Evolutionary conservation across 805 yeast species (phyloP), one percentile per base, ranked within the genome.

Genomic region (Hanseniaspora guilliermondii): DNA sequence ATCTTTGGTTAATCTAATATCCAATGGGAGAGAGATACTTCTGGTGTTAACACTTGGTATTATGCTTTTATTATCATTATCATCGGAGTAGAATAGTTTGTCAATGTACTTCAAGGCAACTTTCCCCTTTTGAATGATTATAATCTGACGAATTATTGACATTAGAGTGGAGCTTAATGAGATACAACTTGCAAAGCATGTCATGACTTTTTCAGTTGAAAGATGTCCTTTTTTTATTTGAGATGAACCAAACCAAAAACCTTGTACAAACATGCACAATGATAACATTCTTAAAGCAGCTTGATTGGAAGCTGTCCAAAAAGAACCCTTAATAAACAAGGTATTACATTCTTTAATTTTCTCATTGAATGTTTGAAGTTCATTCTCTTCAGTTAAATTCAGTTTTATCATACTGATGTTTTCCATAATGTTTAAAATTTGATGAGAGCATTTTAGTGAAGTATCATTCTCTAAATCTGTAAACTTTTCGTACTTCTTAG

Each of bases 211-310:
- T 12, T 85, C 83, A 2, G 87, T 69, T 1, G 70, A 60, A 14
- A 81, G 63, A 8, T 75, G 71, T 0, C 79, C 78, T 5, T 68
- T 65, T 36, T 68, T 66, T 3, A 87, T 82, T 71, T 85, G 75
- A 45, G 73, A 73, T 30, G 83, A 76, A 1, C 97, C 99, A 68
- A 83, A 91, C 87, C 95, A 88, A 61, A 93, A 85, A 0, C 91
- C 94, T 66, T 87, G 96, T 2, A 89, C 85, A 70, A 91, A 88
- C 80, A 88, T 82, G 63, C 80, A 64, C 38, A 87, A 70, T 0
- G 83, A 74, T 4, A 89, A 59, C 24, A 76, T 68, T 60, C 82
- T 76, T 49, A 83, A 66, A 0, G 76, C 42, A 0, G 85, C 82
- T 22, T 76, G 65, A 62, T 87, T 88, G 0, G 76, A 61, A 4